Evolutionary conservation across 116 monocot species (phyloP), one percentile per base, ranked within the genome.

Genomic region (Trichopus zeylanicus): DNA sequence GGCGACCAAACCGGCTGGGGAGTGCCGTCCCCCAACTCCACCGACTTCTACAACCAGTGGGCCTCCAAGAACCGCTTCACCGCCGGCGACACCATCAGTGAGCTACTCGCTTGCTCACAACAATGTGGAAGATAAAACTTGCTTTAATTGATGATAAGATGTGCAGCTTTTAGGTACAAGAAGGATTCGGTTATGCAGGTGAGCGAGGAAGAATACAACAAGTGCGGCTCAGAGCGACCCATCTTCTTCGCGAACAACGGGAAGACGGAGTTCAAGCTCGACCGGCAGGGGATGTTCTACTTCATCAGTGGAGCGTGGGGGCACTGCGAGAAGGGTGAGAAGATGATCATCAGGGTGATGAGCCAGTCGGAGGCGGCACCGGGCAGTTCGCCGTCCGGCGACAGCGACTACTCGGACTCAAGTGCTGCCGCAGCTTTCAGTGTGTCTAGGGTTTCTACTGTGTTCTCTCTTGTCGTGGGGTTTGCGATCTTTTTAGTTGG

Each of bases 151-250:
- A 29, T 27, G 6, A 0, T 22, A 22, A 29, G 0, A 24, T 12
- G 5, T 1, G 9, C 66, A 87, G 82, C 55, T 13, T 87, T 87
- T 61, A 77, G 25, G 71, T 87, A 82, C 76, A 66, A 70, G 31
- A 87, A 82, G 62, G 87, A 87, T 29, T 79, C 87, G 28, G 79
- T 82, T 42, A 71, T 87, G 74, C 64, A 54, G 59, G 82, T 87
- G 60, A 72, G 37, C 20, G 67, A 82, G 54, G 65, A 75, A 26
- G 84, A 84, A 20, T 89, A 89, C 76, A 56, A 62, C 26, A 31
- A 58, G 6, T 89, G 89, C 78, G 69, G 63, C 22, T 72, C 89
- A 3, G 11, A 24, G 1, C 74, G 65, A 51, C 88, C 88, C 2
- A 18, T 63, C 66, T 72, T 72, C 75, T 83, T 74, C 74, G 71